phyloP scores from a whole-genome alignment of 2,329 filamentous ascomycete species.

The Arthrobotrys sphaeroides region DNA sequence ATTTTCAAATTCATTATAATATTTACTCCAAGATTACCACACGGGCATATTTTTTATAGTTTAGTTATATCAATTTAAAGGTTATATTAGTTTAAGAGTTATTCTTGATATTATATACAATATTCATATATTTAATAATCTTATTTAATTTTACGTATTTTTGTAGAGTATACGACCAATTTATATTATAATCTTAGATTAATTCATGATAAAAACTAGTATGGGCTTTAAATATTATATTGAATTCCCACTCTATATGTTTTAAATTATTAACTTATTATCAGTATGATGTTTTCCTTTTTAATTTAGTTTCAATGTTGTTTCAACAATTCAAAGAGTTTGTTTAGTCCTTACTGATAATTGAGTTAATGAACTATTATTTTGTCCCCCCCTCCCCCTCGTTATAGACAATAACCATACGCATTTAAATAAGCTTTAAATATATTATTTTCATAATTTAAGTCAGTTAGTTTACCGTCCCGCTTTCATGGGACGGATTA shows the following conservation, averaged over 20 bases:
- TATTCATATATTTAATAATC: background rate
- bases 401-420: background rate
- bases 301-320: background rate
- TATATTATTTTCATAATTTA: conserved; percentile 7
- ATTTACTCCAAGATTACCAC: too few relatives aligned
- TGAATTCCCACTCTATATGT: background rate
- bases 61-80: background rate
- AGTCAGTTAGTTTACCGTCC: conserved; percentile 8
- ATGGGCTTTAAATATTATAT: background rate
- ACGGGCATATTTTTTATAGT: background rate
- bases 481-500: background rate
- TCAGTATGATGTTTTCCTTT: background rate
- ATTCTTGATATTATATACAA: background rate
- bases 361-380: conserved; percentile 15
- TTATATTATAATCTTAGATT: background rate
- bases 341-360: background rate
- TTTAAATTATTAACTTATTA: background rate
- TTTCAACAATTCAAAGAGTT: background rate
- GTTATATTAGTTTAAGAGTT: background rate
- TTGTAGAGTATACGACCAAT: background rate
- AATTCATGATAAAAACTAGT: background rate
- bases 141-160: background rate
- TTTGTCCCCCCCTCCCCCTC: conserved; percentile 3
- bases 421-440: conserved; percentile 1
- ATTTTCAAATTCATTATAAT: too few relatives aligned